These are phyloP conservation scores for Dalbergia cultrata DNA, from an alignment of 306 rosid species.

Conservation along the genomic window DNA sequence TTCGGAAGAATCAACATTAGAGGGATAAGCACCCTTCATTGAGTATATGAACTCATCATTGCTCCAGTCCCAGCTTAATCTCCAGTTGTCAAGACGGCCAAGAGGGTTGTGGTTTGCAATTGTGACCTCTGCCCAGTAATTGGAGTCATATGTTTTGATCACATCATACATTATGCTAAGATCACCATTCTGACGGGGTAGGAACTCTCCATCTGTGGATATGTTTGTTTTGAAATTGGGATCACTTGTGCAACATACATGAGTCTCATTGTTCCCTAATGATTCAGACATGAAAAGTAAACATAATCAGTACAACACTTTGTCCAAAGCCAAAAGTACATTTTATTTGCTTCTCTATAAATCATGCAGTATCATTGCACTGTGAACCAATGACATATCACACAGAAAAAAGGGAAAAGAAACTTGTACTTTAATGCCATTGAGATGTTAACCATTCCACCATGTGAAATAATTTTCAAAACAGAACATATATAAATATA, in stretches of 20 bases:
- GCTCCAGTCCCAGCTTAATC: slow-evolving; percentile 84
- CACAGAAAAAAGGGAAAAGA: not conserved
- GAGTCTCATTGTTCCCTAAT: slow-evolving; percentile 70
- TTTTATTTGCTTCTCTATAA: not conserved
- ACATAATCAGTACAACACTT: not conserved
- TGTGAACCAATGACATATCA: not conserved
- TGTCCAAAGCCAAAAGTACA: not conserved
- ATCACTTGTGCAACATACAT: slow-evolving; percentile 77
- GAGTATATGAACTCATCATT: slow-evolving; percentile 69
- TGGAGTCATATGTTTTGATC: slow-evolving; percentile 64
- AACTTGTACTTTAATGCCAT: not conserved
- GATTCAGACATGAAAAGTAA: not conserved
- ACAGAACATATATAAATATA: not conserved
- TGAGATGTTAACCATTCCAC: not conserved
- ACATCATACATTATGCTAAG: slow-evolving; percentile 86
- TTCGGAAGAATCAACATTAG: slow-evolving; percentile 70
- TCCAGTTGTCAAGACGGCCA: slow-evolving; percentile 95
- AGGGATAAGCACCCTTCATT: slow-evolving; percentile 89
- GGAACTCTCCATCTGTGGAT: slow-evolving; percentile 55
- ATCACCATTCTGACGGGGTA: slow-evolving; percentile 78
- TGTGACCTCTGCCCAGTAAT: slow-evolving; percentile 79
- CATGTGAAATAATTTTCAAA: not conserved
- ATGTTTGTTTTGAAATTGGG: slow-evolving; percentile 61
- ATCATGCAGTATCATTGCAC: not conserved
- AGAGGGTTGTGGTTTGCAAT: slow-evolving; percentile 78